Base-by-base conservation (phyloP, 2,329 filamentous ascomycete species). In the Colletotrichum simmondsii region DNA sequence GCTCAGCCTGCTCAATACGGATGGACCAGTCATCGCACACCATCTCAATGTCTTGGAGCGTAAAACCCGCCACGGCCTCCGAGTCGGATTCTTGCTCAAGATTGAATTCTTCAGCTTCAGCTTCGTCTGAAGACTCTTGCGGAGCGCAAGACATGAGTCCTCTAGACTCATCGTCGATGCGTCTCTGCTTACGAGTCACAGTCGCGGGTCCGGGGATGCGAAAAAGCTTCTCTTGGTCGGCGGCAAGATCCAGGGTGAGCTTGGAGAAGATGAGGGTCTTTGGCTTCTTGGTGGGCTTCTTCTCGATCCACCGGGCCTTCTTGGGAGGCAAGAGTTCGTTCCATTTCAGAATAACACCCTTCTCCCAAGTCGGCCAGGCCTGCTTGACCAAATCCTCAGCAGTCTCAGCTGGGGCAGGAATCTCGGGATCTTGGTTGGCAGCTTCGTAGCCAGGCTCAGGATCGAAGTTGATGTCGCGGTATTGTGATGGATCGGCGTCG, bases 231-330 rank as follows among this genome's bases (percentile, higher is more conserved):
- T 97, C 94, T 76, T 97, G 94, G 77, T 98, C 97, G 59, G 90
- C 88, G 3, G 94, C 93, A 42, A 98, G 86, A 74, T 99, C 97
- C 16, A 99, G 87, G 74, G 91, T 95, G 69, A 98, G 88, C 82
- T 99, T 99, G 24, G 93, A 95, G 0, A 95, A 95, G 5, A 95
- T 89, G 4, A 98, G 87, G 19, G 94, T 88, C 82, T 95, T 97
- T 0, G 95, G 94, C 53, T 92, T 92, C 82, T 95, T 97, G 1
- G 87, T 76, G 0, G 95, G 95, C 52, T 91, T 90, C 82, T 98
- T 97, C 69, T 93, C 92, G 74, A 93, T 88, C 82, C 94, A 96
- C 67, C 91, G 88, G 1, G 95, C 93, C 76, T 92, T 92, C 81
- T 95, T 95, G 6, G 93, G 92, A 3, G 94, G 94, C 46, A 99